These are phyloP conservation scores for Ambrosia hybrid DNA, from an alignment of 140 eudicot species.

Conservation along the genomic window DNA sequence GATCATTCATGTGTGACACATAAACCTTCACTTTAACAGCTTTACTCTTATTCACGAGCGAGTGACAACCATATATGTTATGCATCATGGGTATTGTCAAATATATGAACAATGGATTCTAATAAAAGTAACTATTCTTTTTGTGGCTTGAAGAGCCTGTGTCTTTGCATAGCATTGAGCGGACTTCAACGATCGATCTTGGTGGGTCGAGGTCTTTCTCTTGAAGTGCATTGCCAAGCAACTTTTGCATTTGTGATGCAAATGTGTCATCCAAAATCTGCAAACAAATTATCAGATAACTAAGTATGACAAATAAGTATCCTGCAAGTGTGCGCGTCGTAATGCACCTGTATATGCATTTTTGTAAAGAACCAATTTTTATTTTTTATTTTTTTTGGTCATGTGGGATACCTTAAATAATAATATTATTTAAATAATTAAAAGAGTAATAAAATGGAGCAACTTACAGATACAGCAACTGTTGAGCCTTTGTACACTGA, in stretches of 20 bases:
- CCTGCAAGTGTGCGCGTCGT: no score
- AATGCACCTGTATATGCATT: no score
- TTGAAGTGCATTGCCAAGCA: conserved; percentile 69
- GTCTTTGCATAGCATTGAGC: conserved; percentile 76
- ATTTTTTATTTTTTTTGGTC: no score
- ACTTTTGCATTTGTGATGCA: conserved; percentile 84
- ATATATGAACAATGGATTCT: conserved; percentile 29
- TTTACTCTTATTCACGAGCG: conserved; percentile 13
- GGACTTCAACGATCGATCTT: conserved; percentile 65
- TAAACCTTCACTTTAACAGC: background rate
- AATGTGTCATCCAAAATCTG: conserved; percentile 82
- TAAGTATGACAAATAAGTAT: no score
- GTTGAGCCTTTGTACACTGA: conserved; percentile 75
- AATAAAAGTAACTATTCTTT: conserved; percentile 56
- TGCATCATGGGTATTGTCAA: conserved; percentile 20
- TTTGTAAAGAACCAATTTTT: no score
- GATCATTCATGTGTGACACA: background rate
- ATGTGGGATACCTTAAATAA: background rate
- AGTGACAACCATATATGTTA: conserved; percentile 11
- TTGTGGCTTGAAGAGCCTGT: conserved; percentile 52
- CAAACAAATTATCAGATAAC: conserved; percentile 6
- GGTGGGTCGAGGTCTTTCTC: conserved; percentile 86
- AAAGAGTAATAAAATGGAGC: background rate
- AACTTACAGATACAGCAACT: conserved; percentile 80
- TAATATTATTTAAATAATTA: background rate